Evolutionary conservation across 495 filamentous ascomycete genomes (phyloP).

Genomic region (Talaromyces ruber): DNA sequence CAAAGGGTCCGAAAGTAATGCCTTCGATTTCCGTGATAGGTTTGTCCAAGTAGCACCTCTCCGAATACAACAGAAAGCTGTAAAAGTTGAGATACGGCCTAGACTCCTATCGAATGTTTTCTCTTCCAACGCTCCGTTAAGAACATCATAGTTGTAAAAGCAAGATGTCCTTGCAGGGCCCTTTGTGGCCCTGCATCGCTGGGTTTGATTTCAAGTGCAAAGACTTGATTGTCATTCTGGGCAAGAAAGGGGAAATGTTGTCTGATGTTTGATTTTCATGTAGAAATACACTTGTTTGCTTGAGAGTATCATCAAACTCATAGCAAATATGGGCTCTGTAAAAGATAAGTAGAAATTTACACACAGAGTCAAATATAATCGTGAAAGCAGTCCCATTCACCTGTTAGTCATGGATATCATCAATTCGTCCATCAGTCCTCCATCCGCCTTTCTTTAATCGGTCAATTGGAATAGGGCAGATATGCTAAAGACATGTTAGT

Average conservation of each 20-base stretch:
- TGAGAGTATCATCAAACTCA: not conserved
- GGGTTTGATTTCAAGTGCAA: slow-evolving; percentile 18
- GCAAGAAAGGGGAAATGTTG: not conserved
- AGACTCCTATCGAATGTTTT: slow-evolving; percentile 18
- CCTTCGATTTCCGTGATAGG: slow-evolving; percentile 52
- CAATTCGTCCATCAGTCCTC: not conserved
- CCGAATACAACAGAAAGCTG: slow-evolving; percentile 15
- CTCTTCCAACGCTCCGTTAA: slow-evolving; percentile 77
- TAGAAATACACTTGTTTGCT: not conserved
- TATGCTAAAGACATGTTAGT: slow-evolving; percentile 47
- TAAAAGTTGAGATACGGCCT: slow-evolving; percentile 13
- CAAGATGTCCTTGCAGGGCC: slow-evolving; percentile 57
- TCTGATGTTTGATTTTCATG: not conserved
- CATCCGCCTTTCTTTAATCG: slow-evolving; percentile 18
- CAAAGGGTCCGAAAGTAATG: slow-evolving; percentile 43
- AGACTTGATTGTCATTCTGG: not conserved
- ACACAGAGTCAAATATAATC: slow-evolving; percentile 3
- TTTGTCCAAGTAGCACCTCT: not conserved
- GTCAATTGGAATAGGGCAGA: slow-evolving; percentile 71
- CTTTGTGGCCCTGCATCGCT: slow-evolving; percentile 59
- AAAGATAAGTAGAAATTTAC: not conserved
- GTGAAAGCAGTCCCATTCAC: not conserved
- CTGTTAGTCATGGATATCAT: not conserved
- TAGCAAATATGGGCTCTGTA: not conserved
- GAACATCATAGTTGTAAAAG: slow-evolving; percentile 37